Evolutionary conservation across 805 yeast species (phyloP).

Genomic region (Metschnikowia colocasiae): DNA sequence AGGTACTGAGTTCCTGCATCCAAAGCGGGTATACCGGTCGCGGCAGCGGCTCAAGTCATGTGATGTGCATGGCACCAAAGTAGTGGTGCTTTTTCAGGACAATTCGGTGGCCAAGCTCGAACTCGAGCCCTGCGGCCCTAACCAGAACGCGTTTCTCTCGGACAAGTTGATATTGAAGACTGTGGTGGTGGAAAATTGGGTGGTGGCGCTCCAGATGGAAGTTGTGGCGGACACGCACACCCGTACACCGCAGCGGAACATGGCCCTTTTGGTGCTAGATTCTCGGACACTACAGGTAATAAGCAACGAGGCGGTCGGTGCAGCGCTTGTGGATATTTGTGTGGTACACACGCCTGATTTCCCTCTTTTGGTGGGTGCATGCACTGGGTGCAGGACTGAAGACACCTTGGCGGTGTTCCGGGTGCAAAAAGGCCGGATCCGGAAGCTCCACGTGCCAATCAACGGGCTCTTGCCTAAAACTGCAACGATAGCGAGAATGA

Average conservation of each 20-base stretch:
- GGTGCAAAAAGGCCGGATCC: slow-evolving; percentile 4
- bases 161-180: slow-evolving; percentile 7
- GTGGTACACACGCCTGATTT: neutral
- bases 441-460: neutral
- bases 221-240: slow-evolving; percentile 1
- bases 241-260: slow-evolving; percentile 1
- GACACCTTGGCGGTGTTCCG: slow-evolving; percentile 4
- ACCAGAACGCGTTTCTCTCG: slow-evolving; percentile 3
- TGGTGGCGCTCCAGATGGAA: slow-evolving; percentile 8
- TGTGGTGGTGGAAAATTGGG: slow-evolving; percentile 1
- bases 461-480: slow-evolving; percentile 8
- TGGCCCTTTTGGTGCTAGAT: slow-evolving; percentile 8
- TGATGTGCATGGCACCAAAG: neutral
- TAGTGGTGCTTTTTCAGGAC: slow-evolving; percentile 8
- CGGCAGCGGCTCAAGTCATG: neutral
- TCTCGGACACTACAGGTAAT: slow-evolving; percentile 5
- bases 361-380: slow-evolving; percentile 9
- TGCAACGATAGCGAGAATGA: slow-evolving; percentile 6
- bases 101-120: slow-evolving; percentile 3
- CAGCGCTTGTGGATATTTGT: slow-evolving; percentile 9
- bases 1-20: neutral
- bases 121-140: neutral
- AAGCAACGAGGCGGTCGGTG: neutral
- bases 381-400: neutral
- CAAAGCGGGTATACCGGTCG: neutral